Conservation (phyloP, 2,329 filamentous ascomycete genomes). For the Xylaria sp. region DNA sequence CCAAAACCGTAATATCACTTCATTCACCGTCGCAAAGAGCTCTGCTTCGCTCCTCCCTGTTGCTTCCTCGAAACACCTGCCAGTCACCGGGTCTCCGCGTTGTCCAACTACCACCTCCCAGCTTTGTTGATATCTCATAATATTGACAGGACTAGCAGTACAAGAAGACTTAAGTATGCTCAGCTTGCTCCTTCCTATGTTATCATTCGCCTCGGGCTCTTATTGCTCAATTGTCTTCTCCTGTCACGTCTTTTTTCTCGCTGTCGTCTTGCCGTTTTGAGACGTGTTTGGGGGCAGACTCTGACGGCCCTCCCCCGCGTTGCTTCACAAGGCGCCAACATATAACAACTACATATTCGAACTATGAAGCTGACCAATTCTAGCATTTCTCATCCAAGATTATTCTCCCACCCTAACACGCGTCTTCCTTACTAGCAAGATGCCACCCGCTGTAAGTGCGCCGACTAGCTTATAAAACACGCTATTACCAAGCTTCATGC, state of each 20-base stretch:
- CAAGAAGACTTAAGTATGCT: constrained; percentile 26
- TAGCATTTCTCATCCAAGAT: constrained; percentile 26
- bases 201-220: not conserved
- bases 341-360: not conserved
- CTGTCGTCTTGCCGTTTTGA: not conserved
- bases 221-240: not conserved
- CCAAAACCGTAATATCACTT: constrained; percentile 9
- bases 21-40: not conserved
- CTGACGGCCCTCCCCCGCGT: constrained; percentile 17
- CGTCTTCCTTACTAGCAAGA: constrained; percentile 33
- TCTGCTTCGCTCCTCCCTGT: constrained; percentile 7
- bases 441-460: constrained; percentile 47
- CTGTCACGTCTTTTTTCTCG: not conserved
- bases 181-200: not conserved
- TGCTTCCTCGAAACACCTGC: constrained; percentile 7
- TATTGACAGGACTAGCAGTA: constrained; percentile 23
- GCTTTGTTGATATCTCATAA: constrained; percentile 36
- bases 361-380: constrained; percentile 15
- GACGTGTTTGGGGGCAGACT: constrained; percentile 23
- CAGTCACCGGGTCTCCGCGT: constrained; percentile 19
- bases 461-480: not conserved
- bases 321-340: not conserved
- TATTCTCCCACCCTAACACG: constrained; percentile 19
- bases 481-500: not conserved
- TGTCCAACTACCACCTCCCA: constrained; percentile 15